Evolutionary conservation across 257 asterid genomes (phyloP), one percentile per base, ranked within the genome.

Genomic region (Paraleonurus japonicus): DNA sequence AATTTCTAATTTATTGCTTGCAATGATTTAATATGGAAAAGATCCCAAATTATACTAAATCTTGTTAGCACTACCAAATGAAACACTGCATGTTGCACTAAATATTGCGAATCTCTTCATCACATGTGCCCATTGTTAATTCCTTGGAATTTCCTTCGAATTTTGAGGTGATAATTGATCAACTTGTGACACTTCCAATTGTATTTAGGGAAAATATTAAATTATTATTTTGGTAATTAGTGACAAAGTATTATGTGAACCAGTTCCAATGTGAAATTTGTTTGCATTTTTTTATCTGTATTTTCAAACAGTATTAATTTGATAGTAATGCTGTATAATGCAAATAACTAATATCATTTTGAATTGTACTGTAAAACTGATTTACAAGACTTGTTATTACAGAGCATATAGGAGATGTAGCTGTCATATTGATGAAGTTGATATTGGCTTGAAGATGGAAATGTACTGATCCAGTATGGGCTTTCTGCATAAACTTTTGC

Each of bases 21-120:
- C n/a, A 54, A 59, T 54, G 45, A n/a, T 70, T 50, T 66, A 12
- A 71, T 59, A 35, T 66, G 71, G 81, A 63, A 66, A 71, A 48
- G n/a, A 22, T 23, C 23, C 64, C 39, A 47, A 12, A 65, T 77
- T 61, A 54, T 26, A 30, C 61, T 50, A 27, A 65, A 65, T 65
- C 61, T 71, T 59, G 41, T 72, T 61, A 30, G 24, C 70, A 23
- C 12, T 28, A 24, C 50, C 75, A 59, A 51, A 45, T 62, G 5
- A 28, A 61, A 45, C 60, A 45, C 60, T 66, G 20, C 76, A 72
- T 61, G 69, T 71, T 27, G 7, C 61, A 47, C 15, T 72, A 8
- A 30, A 16, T 43, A 43, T 10, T 54, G 45, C 65, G 47, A 53
- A 73, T 51, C 27, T 19, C 67, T 65, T n/a, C 65, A 22, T 28